A percentile compares a stretch with the other conserved stretches of the same genome.
Evolutionary conservation across 805 yeast species (phyloP).

Genomic region (Komagataella pastoris): DNA sequence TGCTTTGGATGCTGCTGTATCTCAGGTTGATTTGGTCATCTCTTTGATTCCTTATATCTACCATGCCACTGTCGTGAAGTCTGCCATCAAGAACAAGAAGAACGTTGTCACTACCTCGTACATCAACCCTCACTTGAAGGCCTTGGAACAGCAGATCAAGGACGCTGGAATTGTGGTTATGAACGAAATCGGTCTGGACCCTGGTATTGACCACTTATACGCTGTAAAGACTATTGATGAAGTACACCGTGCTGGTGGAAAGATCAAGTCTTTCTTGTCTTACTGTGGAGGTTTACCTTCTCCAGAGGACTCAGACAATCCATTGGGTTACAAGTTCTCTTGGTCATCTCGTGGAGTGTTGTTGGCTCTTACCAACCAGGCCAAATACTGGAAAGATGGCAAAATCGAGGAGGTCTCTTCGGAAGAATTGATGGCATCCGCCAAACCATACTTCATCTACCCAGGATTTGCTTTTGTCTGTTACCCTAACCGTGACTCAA

Average conservation of each 20-base stretch:
- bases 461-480: constrained; percentile 93
- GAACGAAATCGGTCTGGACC: constrained; percentile 98
- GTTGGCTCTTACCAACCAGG: constrained; percentile 88
- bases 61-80: constrained; percentile 86
- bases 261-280: constrained; percentile 85
- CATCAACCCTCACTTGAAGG: constrained; percentile 83
- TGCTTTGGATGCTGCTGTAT: constrained; percentile 68
- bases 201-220: constrained; percentile 96
- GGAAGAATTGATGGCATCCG: constrained; percentile 89
- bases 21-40: constrained; percentile 73
- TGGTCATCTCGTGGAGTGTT: constrained; percentile 99
- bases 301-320: constrained; percentile 95
- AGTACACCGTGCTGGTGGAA: constrained; percentile 84
- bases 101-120: constrained; percentile 93
- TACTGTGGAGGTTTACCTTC: constrained; percentile 99
- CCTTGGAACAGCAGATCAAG: constrained; percentile 73
- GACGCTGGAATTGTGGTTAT: constrained; percentile 94
- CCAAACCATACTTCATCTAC: constrained; percentile 88
- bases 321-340: constrained; percentile 96
- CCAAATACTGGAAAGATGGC: constrained; percentile 82
- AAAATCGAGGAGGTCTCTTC: constrained; percentile 66
- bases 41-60: constrained; percentile 93
- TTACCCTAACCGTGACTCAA: constrained; percentile 97
- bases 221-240: constrained; percentile 98
- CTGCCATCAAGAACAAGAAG: constrained; percentile 82